Evolutionary conservation across 306 rosid genomes (phyloP), one percentile per base, ranked within the genome.

Genomic region (Datisca glomerata): DNA sequence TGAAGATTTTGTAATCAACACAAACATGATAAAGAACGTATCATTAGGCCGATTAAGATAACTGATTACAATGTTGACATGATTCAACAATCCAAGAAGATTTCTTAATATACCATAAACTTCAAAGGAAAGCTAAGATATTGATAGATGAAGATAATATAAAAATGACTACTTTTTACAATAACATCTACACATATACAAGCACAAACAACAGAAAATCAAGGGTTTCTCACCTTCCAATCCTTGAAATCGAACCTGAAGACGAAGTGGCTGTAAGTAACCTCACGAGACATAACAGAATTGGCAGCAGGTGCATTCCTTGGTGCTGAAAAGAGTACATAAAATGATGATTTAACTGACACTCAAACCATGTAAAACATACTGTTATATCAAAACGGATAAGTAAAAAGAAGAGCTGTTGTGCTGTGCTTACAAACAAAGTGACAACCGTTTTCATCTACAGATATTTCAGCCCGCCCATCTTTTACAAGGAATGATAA

Each of bases 401-500:
- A n/a, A n/a, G n/a, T n/a, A n/a, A n/a, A n/a, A n/a, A n/a, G n/a
- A n/a, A n/a, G n/a, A n/a, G n/a, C n/a, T 44, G n/a, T n/a, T n/a
- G n/a, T n/a, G n/a, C n/a, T n/a, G n/a, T n/a, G 55, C 94, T 74
- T 62, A 79, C 94, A 65, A 53, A 87, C 96, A 71, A 53, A 41
- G 43, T 87, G 93, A 15, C 36, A 57, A 49, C 74, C 60, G 45
- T 52, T 54, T 60, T 64, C 59, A 20, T 82, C 82, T 23, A 74
- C 43, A 15, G 34, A 53, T 45, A 82, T 71, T 49, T 59, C 76
- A 50, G 73, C 94, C 17, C 93, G 89, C 12, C 94, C 93, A 57
- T 87, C 96, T 69, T 82, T 87, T 5, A 74, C 85, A 2, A 87
- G 67, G 51, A 82, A 87, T 24, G 96, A 87, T 13, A 76, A 64